Conservation (phyloP, 1,284 basidiomycete species). For the Ustilago shanxiensis region DNA sequence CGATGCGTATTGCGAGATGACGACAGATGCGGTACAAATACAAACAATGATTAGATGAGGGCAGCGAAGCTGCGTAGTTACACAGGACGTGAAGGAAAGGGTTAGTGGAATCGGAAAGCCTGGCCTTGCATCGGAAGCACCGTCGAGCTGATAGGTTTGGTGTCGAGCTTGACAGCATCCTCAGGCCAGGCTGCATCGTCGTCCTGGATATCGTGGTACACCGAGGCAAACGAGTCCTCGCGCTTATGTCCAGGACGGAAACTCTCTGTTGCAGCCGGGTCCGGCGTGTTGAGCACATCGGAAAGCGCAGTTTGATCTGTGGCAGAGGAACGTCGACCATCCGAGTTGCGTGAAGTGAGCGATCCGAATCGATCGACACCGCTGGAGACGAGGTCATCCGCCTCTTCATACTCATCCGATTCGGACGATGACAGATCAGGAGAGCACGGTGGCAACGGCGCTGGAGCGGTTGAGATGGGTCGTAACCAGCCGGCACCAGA, state of each 20-base stretch:
- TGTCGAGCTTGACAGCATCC: conserved; percentile 4
- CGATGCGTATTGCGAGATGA: conserved; percentile 10
- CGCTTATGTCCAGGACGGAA: conserved; percentile 18
- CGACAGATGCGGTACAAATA: conserved; percentile 17
- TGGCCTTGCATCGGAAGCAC: conserved; percentile 13
- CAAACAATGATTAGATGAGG: conserved; percentile 4
- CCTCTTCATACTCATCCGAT: conserved; percentile 18
- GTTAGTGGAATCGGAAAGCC: background rate
- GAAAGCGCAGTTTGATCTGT: conserved; percentile 31
- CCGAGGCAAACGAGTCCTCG: conserved; percentile 21
- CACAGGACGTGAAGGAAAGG: background rate
- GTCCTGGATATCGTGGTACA: conserved; percentile 39
- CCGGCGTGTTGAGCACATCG: conserved; percentile 14
- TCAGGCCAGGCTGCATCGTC: conserved; percentile 1
- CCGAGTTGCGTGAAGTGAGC: conserved; percentile 18
- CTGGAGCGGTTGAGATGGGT: conserved; percentile 35
- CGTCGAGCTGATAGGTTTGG: background rate
- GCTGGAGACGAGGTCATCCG: conserved; percentile 2
- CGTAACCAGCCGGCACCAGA: conserved; percentile 50
- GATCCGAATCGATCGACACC: conserved; percentile 10
- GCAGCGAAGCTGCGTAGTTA: background rate
- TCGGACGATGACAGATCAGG: conserved; percentile 13
- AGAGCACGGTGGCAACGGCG: conserved; percentile 20
- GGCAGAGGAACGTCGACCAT: conserved; percentile 22
- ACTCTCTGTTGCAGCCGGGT: background rate